Conservation (phyloP, 2,329 filamentous ascomycete species). For the Penicillium sp. region DNA sequence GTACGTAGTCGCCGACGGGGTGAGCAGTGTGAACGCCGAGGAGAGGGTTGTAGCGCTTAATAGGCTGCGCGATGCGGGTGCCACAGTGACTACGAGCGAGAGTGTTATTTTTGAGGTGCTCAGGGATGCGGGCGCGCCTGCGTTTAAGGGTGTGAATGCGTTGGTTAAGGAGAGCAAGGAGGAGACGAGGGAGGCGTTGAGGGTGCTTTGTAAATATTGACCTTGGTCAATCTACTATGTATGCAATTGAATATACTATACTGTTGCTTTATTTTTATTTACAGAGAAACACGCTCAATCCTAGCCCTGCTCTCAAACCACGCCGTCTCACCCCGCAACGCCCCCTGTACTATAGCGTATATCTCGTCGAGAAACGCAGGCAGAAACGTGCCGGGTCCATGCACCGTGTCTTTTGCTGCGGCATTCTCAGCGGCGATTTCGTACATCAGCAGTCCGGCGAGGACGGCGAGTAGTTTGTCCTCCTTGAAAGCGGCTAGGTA, state of each 20-base stretch:
- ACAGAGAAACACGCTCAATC: conserved; percentile 30
- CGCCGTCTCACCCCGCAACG: conserved; percentile 28
- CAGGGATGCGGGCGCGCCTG: conserved; percentile 69
- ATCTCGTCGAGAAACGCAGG: conserved; percentile 77
- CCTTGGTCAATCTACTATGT: background rate
- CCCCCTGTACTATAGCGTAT: conserved; percentile 40
- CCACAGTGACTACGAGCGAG: conserved; percentile 79
- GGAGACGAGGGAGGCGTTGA: conserved; percentile 66
- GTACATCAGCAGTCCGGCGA: conserved; percentile 72
- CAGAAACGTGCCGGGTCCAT: conserved; percentile 81
- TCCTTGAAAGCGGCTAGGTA: conserved; percentile 61
- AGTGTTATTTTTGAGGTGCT: conserved; percentile 85
- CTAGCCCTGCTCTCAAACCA: conserved; percentile 36
- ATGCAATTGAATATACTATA: background rate
- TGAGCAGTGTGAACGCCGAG: conserved; percentile 78
- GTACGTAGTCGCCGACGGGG: conserved; percentile 83
- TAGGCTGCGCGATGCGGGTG: conserved; percentile 70
- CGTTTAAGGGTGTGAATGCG: conserved; percentile 67
- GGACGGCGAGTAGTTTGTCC: conserved; percentile 67
- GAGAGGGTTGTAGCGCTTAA: conserved; percentile 78
- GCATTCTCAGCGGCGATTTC: conserved; percentile 72
- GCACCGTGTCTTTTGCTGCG: conserved; percentile 56
- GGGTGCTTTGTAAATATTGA: conserved; percentile 60
- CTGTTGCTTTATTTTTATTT: background rate
- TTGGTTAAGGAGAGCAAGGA: conserved; percentile 73